These are phyloP conservation scores for Aspergillus sp. DNA, from an alignment of 2,329 filamentous ascomycete genomes.

Conservation along the genomic window DNA sequence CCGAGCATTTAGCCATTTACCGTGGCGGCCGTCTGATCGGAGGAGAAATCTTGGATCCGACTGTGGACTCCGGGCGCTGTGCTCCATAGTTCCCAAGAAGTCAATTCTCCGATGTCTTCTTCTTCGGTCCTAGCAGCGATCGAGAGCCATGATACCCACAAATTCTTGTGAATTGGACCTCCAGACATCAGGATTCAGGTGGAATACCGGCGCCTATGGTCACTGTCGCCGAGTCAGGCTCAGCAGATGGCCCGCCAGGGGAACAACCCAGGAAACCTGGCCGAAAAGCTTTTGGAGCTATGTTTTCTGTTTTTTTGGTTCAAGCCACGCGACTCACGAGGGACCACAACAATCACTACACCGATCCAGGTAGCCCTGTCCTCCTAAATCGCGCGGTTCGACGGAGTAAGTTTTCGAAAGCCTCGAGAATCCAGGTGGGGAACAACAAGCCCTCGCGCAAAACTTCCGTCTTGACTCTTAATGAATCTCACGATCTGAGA, in stretches of 20 bases:
- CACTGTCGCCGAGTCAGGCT: background rate
- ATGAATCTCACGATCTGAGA: background rate
- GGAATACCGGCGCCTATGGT: no score
- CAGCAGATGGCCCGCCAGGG: no score
- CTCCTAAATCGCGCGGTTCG: no score
- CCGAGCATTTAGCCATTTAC: background rate
- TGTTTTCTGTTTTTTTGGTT: background rate
- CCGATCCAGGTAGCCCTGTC: no score
- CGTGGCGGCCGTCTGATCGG: background rate
- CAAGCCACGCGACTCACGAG: background rate
- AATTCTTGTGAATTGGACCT: no score
- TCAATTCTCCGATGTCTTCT: background rate
- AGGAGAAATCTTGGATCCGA: background rate
- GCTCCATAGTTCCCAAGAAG: background rate
- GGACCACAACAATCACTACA: background rate
- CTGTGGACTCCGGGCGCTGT: background rate
- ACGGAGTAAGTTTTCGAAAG: background rate
- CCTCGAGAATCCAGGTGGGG: background rate
- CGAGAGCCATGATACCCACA: no score
- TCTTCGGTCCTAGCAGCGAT: no score
- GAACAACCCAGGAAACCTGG: no score
- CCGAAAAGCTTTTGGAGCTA: no score
- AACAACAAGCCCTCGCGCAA: background rate
- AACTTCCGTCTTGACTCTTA: background rate
- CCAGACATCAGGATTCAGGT: no score